These are phyloP conservation scores for Aspergillus pseudonomiae DNA, from an alignment of 2,329 filamentous ascomycete species.

Conservation along the genomic window DNA sequence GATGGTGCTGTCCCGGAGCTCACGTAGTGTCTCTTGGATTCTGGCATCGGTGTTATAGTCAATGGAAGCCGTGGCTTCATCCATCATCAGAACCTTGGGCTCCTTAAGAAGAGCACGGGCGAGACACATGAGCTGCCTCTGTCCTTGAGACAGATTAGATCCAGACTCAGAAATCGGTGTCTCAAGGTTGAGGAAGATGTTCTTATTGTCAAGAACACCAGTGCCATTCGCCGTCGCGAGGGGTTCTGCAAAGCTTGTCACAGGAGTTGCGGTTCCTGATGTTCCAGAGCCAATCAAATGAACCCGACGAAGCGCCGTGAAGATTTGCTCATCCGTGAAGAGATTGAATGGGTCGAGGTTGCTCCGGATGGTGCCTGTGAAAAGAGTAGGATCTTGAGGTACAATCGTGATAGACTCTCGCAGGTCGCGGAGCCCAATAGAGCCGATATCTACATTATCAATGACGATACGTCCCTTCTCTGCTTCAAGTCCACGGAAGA, in stretches of 20 bases:
- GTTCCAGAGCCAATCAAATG: slow-evolving; percentile 69
- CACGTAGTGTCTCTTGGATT: slow-evolving; percentile 95
- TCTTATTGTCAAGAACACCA: slow-evolving; percentile 73
- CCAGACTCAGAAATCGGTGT: slow-evolving; percentile 87
- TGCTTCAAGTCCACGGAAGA: slow-evolving; percentile 92
- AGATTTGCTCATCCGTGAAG: slow-evolving; percentile 90
- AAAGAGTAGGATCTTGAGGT: slow-evolving; percentile 89
- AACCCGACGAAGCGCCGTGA: slow-evolving; percentile 80
- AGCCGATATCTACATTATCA: slow-evolving; percentile 85
- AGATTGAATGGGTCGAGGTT: slow-evolving; percentile 91
- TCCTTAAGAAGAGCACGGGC: slow-evolving; percentile 89
- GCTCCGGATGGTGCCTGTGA: slow-evolving; percentile 85
- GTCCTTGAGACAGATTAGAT: slow-evolving; percentile 91
- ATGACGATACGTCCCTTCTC: slow-evolving; percentile 87
- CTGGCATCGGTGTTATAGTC: slow-evolving; percentile 95
- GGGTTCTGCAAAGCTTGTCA: slow-evolving; percentile 34
- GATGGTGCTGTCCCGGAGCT: slow-evolving; percentile 82
- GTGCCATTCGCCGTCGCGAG: slow-evolving; percentile 22
- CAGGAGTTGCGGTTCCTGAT: slow-evolving; percentile 41
- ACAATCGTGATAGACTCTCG: slow-evolving; percentile 96
- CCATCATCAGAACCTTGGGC: slow-evolving; percentile 96
- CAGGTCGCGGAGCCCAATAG: slow-evolving; percentile 89
- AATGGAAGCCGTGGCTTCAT: slow-evolving; percentile 96
- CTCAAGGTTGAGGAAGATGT: slow-evolving; percentile 85
- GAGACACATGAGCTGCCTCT: slow-evolving; percentile 90